These are phyloP conservation scores for Corinectria fuckeliana DNA, from an alignment of 2,329 filamentous ascomycete species.

Conservation along the genomic window DNA sequence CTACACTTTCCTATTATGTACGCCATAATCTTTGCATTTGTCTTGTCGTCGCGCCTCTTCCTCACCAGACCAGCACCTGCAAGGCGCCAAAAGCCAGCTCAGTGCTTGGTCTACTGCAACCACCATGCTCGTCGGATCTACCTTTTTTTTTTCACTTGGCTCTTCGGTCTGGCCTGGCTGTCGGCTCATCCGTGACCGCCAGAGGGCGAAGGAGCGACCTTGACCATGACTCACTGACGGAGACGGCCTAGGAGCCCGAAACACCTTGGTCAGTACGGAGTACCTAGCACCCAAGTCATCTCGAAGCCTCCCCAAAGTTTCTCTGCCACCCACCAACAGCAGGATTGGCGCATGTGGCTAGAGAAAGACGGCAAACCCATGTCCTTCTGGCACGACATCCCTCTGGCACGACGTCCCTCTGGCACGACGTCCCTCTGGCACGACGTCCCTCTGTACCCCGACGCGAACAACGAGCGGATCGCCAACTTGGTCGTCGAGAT, in stretches of 20 bases:
- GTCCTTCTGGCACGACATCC: constrained; percentile 52
- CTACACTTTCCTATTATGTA: no score
- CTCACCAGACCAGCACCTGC: no score
- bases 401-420: constrained; percentile 49
- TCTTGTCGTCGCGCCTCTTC: no score
- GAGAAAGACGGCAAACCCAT: constrained; percentile 48
- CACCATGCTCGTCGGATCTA: constrained; percentile 27
- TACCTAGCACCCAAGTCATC: no score
- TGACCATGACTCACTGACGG: constrained; percentile 40
- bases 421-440: constrained; percentile 52
- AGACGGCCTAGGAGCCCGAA: constrained; percentile 48
- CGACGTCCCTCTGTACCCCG: constrained; percentile 49
- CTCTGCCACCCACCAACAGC: background rate
- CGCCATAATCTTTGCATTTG: no score
- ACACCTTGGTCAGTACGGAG: constrained; percentile 45
- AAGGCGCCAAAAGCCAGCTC: no score
- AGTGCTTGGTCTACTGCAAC: no score
- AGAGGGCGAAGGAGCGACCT: constrained; percentile 27
- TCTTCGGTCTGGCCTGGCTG: constrained; percentile 25
- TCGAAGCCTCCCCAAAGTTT: accelerated
- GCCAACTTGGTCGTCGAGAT: constrained; percentile 51
- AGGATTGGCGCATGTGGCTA: constrained; percentile 52
- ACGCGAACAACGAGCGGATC: constrained; percentile 42
- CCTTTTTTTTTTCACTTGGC: constrained; percentile 26
- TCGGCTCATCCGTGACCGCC: constrained; percentile 21